phyloP scores from a whole-genome alignment of 768 basidiomycete genomes.

The Boletus tomentosulus region DNA sequence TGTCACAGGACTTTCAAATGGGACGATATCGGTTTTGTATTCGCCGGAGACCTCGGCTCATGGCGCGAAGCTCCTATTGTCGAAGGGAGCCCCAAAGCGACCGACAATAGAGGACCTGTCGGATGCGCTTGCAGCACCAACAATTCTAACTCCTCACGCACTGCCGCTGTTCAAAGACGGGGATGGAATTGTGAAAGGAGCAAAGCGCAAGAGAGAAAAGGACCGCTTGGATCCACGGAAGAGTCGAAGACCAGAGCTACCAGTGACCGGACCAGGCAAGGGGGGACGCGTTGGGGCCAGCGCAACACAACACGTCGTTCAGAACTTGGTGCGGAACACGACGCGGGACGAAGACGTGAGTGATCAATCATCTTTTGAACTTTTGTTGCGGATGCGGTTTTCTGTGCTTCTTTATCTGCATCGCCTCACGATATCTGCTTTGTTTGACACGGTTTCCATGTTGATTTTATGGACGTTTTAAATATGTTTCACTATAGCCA shows the following conservation, averaged over 20 bases:
- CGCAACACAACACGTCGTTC: constrained; percentile 95
- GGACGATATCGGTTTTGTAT: constrained; percentile 86
- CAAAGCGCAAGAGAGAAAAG: constrained; percentile 87
- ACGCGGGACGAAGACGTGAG: constrained; percentile 93
- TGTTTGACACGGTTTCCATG: constrained; percentile 25
- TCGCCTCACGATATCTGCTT: constrained; percentile 13
- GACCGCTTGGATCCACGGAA: constrained; percentile 86
- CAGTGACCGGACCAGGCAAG: constrained; percentile 87
- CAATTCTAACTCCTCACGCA: constrained; percentile 90
- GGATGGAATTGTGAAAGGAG: constrained; percentile 58
- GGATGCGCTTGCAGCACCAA: constrained; percentile 76
- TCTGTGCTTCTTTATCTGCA: constrained; percentile 5
- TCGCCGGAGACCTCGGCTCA: constrained; percentile 87
- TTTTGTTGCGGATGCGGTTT: not conserved
- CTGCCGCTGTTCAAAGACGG: constrained; percentile 91
- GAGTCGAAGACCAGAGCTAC: constrained; percentile 88
- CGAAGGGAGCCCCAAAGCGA: constrained; percentile 81
- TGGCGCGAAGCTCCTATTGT: constrained; percentile 85
- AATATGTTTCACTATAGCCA: constrained; percentile 54
- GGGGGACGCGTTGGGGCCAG: constrained; percentile 95
- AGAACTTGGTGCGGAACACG: constrained; percentile 88
- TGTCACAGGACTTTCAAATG: constrained; percentile 81
- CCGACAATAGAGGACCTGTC: constrained; percentile 86
- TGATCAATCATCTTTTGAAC: constrained; percentile 30
- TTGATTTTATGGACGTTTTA: constrained; percentile 15